phyloP scores from a whole-genome alignment of 2,329 filamentous ascomycete species.

The Basipetospora sp. region DNA sequence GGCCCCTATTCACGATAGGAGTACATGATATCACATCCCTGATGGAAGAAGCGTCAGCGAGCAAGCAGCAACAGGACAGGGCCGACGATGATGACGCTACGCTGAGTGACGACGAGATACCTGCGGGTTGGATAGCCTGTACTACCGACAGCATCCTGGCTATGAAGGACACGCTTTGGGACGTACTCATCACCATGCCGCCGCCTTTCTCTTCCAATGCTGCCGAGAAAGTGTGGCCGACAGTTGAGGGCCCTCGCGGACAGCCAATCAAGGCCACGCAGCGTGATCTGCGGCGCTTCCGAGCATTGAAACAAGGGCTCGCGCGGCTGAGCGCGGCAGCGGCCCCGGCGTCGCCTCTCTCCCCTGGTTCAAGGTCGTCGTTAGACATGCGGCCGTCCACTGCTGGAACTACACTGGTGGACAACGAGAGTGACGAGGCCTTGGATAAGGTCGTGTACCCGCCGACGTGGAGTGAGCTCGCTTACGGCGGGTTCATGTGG shows the following conservation, averaged over 20 bases:
- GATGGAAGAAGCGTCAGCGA: conserved; percentile 25
- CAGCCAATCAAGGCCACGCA: conserved; percentile 69
- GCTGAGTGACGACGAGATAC: conserved; percentile 27
- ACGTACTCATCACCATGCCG: conserved; percentile 75
- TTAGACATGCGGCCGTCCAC: conserved; percentile 13
- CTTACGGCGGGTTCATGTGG: conserved; percentile 77
- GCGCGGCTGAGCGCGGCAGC: conserved; percentile 22
- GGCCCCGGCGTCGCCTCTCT: conserved; percentile 15
- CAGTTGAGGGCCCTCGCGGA: conserved; percentile 51
- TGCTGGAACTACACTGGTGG: conserved; percentile 10
- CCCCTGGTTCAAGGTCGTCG: conserved; percentile 15
- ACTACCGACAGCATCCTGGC: conserved; percentile 88
- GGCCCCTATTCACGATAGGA: conserved; percentile 81
- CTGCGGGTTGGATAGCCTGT: conserved; percentile 75
- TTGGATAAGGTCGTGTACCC: conserved; percentile 47
- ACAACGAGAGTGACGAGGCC: conserved; percentile 30
- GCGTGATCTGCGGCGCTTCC: conserved; percentile 71
- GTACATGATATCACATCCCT: conserved; percentile 82
- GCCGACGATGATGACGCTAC: neutral
- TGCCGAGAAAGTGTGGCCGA: conserved; percentile 56
- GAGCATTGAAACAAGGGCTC: conserved; percentile 51
- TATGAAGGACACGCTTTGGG: conserved; percentile 75
- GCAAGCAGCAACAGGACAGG: neutral
- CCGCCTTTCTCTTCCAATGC: conserved; percentile 42
- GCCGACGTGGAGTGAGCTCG: conserved; percentile 55